Evolutionary conservation across 257 asterid species (phyloP).

Genomic region (Mentha longifolia): DNA sequence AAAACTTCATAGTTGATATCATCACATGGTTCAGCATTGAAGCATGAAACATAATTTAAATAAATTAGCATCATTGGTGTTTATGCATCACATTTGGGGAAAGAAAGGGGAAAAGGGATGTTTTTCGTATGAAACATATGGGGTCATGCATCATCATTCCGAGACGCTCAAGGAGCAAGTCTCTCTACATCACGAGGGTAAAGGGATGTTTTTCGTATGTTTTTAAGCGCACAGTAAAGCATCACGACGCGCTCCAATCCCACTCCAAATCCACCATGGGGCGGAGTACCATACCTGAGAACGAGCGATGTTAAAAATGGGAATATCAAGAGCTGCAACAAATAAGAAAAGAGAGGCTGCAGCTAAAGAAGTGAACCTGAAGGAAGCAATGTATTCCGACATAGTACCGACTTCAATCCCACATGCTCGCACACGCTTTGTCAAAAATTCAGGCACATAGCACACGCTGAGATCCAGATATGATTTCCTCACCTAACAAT

Average conservation of each 20-base stretch:
- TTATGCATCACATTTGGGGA: no score
- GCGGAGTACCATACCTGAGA: constrained; percentile 77
- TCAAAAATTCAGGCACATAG: constrained; percentile 69
- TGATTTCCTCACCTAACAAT: constrained; percentile 82
- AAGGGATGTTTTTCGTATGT: constrained; percentile 81
- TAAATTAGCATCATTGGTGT: no score
- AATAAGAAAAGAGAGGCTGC: not conserved
- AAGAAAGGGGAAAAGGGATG: no score
- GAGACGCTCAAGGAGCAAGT: constrained; percentile 55
- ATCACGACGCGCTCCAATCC: constrained; percentile 91
- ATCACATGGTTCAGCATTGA: no score
- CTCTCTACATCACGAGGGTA: constrained; percentile 91
- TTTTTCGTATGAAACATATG: no score
- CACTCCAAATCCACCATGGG: constrained; percentile 94
- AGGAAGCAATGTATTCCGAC: constrained; percentile 79
- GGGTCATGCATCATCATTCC: not conserved
- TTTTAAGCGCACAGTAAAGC: constrained; percentile 87
- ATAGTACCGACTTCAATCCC: constrained; percentile 81
- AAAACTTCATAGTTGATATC: no score
- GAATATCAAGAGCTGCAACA: not conserved
- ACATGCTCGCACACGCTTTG: constrained; percentile 65
- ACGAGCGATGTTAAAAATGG: not conserved
- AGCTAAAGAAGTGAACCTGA: constrained; percentile 54
- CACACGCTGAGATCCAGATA: constrained; percentile 94
- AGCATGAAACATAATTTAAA: no score